Percentiles rank a stretch among this genome's conserved stretches.
phyloP scores from a whole-genome alignment of 495 filamentous ascomycete genomes.

The Trichocladium uniseriatum region DNA sequence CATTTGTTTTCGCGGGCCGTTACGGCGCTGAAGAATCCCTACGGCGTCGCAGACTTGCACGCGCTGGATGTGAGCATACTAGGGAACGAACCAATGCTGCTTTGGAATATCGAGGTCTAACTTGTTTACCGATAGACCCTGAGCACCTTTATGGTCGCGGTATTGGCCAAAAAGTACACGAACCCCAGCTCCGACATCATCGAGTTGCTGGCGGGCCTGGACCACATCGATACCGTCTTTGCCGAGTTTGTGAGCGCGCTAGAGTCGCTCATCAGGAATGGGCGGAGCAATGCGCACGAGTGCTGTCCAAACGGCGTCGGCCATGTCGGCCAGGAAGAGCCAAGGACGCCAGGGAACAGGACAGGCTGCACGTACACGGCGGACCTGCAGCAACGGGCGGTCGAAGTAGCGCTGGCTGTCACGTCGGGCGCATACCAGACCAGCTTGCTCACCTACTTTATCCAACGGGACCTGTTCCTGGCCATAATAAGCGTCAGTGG shows the following conservation, averaged over 20 bases:
- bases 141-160: slow-evolving; percentile 70
- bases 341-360: slow-evolving; percentile 1
- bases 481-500: slow-evolving; percentile 83
- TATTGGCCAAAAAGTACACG: slow-evolving; percentile 84
- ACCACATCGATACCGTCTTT: slow-evolving; percentile 77
- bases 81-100: background rate
- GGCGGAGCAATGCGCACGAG: slow-evolving; percentile 41
- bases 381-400: slow-evolving; percentile 66
- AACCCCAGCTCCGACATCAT: slow-evolving; percentile 96
- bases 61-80: slow-evolving; percentile 71
- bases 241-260: slow-evolving; percentile 78
- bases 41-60: slow-evolving; percentile 57
- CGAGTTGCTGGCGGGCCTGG: slow-evolving; percentile 73
- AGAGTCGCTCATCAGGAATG: slow-evolving; percentile 73
- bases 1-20: slow-evolving; percentile 70
- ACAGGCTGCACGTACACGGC: slow-evolving; percentile 24
- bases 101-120: background rate
- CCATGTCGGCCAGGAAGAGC: slow-evolving; percentile 4
- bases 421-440: slow-evolving; percentile 92
- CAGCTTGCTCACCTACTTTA: slow-evolving; percentile 87
- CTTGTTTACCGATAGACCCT: slow-evolving; percentile 54
- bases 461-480: slow-evolving; percentile 88
- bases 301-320: slow-evolving; percentile 7
- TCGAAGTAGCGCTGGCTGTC: slow-evolving; percentile 72
- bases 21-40: slow-evolving; percentile 53